phyloP scores from a whole-genome alignment of 2,329 filamentous ascomycete species.

The Exserohilum rostratum region DNA sequence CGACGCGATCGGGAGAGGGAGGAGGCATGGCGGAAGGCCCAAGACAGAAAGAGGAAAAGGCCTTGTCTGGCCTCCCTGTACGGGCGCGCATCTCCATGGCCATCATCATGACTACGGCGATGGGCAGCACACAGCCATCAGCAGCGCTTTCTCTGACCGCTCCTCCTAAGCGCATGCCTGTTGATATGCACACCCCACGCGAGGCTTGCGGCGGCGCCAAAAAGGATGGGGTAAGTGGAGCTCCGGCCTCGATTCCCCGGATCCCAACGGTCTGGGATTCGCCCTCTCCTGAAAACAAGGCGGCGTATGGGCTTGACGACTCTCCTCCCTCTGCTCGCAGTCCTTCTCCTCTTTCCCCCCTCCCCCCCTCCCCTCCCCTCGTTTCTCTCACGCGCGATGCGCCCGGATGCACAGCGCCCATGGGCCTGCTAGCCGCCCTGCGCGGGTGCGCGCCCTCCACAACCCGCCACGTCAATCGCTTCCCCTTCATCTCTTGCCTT shows the following conservation, averaged over 20 bases:
- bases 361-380: too few relatives aligned
- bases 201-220: constrained; percentile 25
- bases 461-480: background rate
- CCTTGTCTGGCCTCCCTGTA: constrained; percentile 10
- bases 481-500: constrained; percentile 8
- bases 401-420: too few relatives aligned
- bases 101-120: background rate
- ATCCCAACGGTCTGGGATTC: constrained; percentile 26
- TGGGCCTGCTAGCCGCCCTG: too few relatives aligned
- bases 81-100: too few relatives aligned
- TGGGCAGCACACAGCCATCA: too few relatives aligned
- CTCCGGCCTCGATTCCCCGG: constrained; percentile 33
- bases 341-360: too few relatives aligned
- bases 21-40: too few relatives aligned
- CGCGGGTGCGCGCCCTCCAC: too few relatives aligned
- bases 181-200: constrained; percentile 28
- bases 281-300: constrained; percentile 20
- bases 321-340: too few relatives aligned
- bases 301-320: constrained; percentile 11
- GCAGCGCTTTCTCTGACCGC: constrained; percentile 39
- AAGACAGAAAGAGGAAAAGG: background rate
- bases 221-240: constrained; percentile 31
- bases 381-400: too few relatives aligned
- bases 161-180: constrained; percentile 17
- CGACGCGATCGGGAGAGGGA: too few relatives aligned